Base-by-base conservation (phyloP, 2,329 filamentous ascomycete species). In the Fusarium beomiforme region DNA sequence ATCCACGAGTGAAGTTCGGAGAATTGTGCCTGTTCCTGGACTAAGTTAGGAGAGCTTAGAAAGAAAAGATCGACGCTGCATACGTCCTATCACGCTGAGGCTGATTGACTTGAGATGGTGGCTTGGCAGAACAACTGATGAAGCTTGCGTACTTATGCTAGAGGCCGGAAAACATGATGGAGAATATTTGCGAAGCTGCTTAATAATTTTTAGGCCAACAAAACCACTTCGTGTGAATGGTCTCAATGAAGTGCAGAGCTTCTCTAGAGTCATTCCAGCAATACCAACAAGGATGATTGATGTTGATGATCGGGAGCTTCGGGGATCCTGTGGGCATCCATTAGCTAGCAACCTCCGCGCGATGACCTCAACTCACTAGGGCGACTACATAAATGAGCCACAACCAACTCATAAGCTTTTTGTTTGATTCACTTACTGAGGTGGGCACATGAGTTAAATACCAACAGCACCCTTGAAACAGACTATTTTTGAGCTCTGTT, bases 351-450 rank as follows among this genome's bases (percentile, higher is more conserved):
- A 46, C 49, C 29, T 56, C 53, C 31, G 64, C 42, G 62, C 70
- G 70, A 72, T 72, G 70, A 72, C 70, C 70, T 72, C 70, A 72
- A 70, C 70, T 72, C 70, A 72, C 66, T 66, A 57, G 70, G 70
- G 62, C 42, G 58, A 55, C 62, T 69, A 72, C 69, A 62, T 64
- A 72, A 67, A 59, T 42, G 67, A 70, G 68, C 63, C 67, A 71
- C 68, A 71, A 53, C 55, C 56, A 61, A 57, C 51, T 57, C 69
- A 46, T 59, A 62, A 61, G 42, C 49, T 57, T 33, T 44, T 46
- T 39, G 42, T 53, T 41, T 63, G 42, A 56, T 56, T 67, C 64
- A 57, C 26, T 65, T 31, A 41, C 14, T 36, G 21, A 24, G 47
- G 31, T 36, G 47, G 47, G 17, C 37, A n/a, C 34, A 42, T 44